Evolutionary conservation across 495 filamentous ascomycete genomes (phyloP).

Genomic region (Monascus purpureus): DNA sequence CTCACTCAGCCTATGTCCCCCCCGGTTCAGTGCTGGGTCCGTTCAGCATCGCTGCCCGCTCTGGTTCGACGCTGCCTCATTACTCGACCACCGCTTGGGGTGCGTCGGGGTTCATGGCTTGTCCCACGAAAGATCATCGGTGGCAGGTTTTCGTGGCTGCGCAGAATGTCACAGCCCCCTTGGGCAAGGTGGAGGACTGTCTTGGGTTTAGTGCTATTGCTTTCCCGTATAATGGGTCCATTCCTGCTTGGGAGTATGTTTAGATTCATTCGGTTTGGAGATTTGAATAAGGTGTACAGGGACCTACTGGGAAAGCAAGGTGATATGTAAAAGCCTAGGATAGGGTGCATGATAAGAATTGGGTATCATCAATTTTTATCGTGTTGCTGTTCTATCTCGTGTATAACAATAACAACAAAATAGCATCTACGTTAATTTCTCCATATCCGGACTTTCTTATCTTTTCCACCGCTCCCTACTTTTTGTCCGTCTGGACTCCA

Average conservation of each 20-base stretch:
- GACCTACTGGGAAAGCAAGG: no score
- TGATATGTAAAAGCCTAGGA: no score
- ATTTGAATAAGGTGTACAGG: not conserved
- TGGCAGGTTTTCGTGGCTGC: conserved; percentile 33
- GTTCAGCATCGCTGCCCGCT: conserved; percentile 25
- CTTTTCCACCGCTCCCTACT: conserved; percentile 82
- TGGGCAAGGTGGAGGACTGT: conserved; percentile 21
- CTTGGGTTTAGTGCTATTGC: conserved; percentile 27
- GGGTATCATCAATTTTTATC: no score
- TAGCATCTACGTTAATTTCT: conserved; percentile 53
- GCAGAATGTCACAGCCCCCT: conserved; percentile 25
- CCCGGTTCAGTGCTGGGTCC: conserved; percentile 32
- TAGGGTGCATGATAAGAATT: no score
- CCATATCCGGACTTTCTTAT: conserved; percentile 84
- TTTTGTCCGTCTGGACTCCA: conserved; percentile 79
- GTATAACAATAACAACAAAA: no score
- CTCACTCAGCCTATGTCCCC: conserved; percentile 45
- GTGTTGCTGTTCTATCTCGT: no score
- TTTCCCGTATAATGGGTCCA: conserved; percentile 9
- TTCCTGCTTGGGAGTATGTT: conserved; percentile 29
- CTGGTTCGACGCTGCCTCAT: conserved; percentile 13
- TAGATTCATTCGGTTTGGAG: conserved; percentile 6
- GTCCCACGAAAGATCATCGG: conserved; percentile 19
- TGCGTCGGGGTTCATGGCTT: conserved; percentile 29
- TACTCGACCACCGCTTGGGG: conserved; percentile 19